phyloP scores from a whole-genome alignment of 495 filamentous ascomycete species.

The Lentithecium fluviatile region DNA sequence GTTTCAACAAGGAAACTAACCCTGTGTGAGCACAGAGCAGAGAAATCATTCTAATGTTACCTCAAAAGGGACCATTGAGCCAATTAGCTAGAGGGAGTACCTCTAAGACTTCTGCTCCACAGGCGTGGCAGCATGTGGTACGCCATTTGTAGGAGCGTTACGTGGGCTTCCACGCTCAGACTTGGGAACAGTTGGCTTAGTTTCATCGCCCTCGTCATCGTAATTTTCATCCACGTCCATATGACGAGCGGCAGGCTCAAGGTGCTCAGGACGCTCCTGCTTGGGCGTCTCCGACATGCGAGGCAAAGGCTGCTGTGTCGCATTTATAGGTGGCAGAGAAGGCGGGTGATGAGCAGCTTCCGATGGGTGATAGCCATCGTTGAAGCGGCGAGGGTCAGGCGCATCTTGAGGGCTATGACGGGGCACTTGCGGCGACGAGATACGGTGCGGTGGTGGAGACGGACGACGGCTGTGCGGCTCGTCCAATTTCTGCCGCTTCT shows the following conservation, averaged over 20 bases:
- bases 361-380: slow-evolving; percentile 82
- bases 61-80: background rate
- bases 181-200: slow-evolving; percentile 64
- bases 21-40: no score
- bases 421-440: slow-evolving; percentile 46
- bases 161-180: slow-evolving; percentile 48
- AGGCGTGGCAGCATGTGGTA: slow-evolving; percentile 37
- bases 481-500: slow-evolving; percentile 79
- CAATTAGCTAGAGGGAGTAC: background rate
- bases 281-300: slow-evolving; percentile 35
- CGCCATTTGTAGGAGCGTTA: slow-evolving; percentile 26
- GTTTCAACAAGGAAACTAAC: no score
- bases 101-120: slow-evolving; percentile 33
- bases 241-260: slow-evolving; percentile 82
- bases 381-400: slow-evolving; percentile 60
- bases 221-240: slow-evolving; percentile 98
- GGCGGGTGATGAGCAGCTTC: slow-evolving; percentile 87
- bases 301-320: slow-evolving; percentile 23
- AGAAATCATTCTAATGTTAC: background rate
- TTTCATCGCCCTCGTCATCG: slow-evolving; percentile 81
- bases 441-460: slow-evolving; percentile 26
- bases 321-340: slow-evolving; percentile 60
- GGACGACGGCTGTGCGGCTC: slow-evolving; percentile 65
- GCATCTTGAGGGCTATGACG: slow-evolving; percentile 80
- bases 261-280: slow-evolving; percentile 35